Percentiles rank a stretch among this genome's conserved stretches.
Conservation (phyloP, 179 eudicot genomes). For the Heliamphora pulchella region DNA sequence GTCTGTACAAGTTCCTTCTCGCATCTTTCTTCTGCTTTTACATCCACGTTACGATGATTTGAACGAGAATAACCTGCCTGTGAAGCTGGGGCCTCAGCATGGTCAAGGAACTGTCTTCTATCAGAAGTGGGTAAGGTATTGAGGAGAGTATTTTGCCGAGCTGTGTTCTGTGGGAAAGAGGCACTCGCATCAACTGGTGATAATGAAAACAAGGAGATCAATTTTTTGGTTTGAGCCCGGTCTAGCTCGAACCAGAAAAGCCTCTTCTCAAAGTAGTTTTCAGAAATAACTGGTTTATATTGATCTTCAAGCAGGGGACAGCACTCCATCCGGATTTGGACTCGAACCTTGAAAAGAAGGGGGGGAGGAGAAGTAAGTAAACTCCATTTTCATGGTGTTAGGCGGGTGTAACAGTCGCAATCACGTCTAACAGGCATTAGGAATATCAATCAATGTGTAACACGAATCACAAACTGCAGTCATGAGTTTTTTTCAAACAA, state of each 20-base stretch:
- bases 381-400: not conserved
- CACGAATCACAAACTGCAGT: too few species aligned
- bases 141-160: not conserved
- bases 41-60: slow-evolving; percentile 20
- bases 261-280: slow-evolving; percentile 44
- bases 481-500: too few species aligned
- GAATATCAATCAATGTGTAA: too few species aligned
- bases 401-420: too few species aligned
- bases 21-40: not conserved
- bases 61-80: slow-evolving; percentile 24
- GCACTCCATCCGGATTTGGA: slow-evolving; percentile 36
- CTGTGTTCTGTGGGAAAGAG: slow-evolving; percentile 15
- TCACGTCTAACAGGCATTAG: too few species aligned
- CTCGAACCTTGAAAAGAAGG: slow-evolving; percentile 33
- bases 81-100: slow-evolving; percentile 20
- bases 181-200: slow-evolving; percentile 27
- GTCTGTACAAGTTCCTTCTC: not conserved
- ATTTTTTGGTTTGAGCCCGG: slow-evolving; percentile 37
- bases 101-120: slow-evolving; percentile 15
- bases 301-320: slow-evolving; percentile 46
- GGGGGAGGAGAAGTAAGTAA: not conserved
- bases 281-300: slow-evolving; percentile 44
- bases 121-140: slow-evolving; percentile 20
- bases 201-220: slow-evolving; percentile 45
- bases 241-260: slow-evolving; percentile 75